Conservation (phyloP, 2,329 filamentous ascomycete species). For the Fusarium floridanum region DNA sequence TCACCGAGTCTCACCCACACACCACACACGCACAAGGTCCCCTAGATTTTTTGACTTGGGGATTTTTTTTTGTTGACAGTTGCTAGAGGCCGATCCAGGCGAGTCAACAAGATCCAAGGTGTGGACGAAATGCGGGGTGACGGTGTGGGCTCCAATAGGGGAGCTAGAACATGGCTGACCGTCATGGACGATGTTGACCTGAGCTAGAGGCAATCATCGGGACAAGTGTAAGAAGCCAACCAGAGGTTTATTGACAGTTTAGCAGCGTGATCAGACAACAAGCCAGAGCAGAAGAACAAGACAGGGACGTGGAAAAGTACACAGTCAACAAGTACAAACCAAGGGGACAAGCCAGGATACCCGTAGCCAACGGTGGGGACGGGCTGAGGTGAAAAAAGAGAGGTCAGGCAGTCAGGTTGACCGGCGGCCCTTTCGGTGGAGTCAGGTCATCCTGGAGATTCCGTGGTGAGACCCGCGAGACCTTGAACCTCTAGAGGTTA, state of each 20-base stretch:
- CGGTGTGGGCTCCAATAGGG: conserved; percentile 35
- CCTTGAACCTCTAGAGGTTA: conserved; percentile 49
- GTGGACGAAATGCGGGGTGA: conserved; percentile 38
- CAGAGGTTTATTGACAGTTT: background rate
- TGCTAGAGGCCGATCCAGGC: conserved; percentile 28
- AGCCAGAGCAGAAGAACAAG: background rate
- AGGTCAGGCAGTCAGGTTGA: conserved; percentile 29
- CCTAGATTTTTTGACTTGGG: background rate
- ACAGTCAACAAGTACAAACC: conserved; percentile 20
- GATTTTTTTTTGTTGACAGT: conserved; percentile 30
- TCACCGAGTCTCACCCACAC: conserved; percentile 26
- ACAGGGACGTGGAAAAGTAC: background rate
- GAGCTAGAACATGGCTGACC: conserved; percentile 2
- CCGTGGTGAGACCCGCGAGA: conserved; percentile 45
- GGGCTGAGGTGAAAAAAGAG: conserved; percentile 15
- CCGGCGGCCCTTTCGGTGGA: conserved; percentile 17
- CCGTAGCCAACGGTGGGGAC: conserved; percentile 1
- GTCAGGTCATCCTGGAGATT: conserved; percentile 37
- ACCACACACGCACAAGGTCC: conserved; percentile 18
- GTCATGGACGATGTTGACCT: background rate
- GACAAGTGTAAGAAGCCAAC: background rate
- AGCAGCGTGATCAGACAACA: background rate
- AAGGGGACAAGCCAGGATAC: conserved; percentile 21
- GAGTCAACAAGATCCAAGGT: conserved; percentile 38
- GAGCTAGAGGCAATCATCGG: background rate